Evolutionary conservation across 345 rosid species (phyloP), one percentile per base, ranked within the genome.

Genomic region (Alliaria petiolata): DNA sequence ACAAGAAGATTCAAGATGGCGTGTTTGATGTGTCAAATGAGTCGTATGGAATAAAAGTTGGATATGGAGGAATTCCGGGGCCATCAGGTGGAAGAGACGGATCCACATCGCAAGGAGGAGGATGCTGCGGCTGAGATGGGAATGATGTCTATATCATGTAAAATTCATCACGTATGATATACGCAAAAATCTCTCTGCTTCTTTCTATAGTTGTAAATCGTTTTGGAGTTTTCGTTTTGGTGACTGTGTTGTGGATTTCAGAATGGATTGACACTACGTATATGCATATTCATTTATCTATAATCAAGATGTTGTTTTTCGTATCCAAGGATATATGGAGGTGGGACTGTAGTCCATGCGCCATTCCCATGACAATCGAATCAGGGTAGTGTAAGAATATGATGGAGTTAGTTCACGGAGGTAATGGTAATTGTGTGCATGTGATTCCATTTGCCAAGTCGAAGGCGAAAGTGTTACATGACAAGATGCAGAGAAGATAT

Each of bases 11-110:
- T 71, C 93, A 91, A 79, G 99, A 95, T 75, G 99, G 99, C 46
- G 98, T 88, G 52, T 95, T 95, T 72, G 99, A 95, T 81, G 96
- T 89, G 49, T 95, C 99, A 34, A 88, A 89, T 65, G 97, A 95
- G 95, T 91, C 99, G 8, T 91, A 87, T 59, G 99, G 99, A 77
- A 95, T 91, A 57, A 95, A 95, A 78, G 96, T 95, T 28, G 99
- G 99, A 62, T 91, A 89, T 20, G 98, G 97, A 62, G 97, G 96
- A 73, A 86, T 95, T 66, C 92, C 97, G 0, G 99, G 99, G 70
- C 93, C 98, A 53, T 87, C 96, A 13, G 99, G 93, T 33, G 89
- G 90, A 69, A 87, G 91, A 76, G 96, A 88, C 66, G 99, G 96
- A 17, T 76, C 83, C 45, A 78, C 86, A 60, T 83, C 99, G 55